These are phyloP conservation scores for Diaporthe velutina DNA, from an alignment of 2,329 filamentous ascomycete species.

Conservation along the genomic window DNA sequence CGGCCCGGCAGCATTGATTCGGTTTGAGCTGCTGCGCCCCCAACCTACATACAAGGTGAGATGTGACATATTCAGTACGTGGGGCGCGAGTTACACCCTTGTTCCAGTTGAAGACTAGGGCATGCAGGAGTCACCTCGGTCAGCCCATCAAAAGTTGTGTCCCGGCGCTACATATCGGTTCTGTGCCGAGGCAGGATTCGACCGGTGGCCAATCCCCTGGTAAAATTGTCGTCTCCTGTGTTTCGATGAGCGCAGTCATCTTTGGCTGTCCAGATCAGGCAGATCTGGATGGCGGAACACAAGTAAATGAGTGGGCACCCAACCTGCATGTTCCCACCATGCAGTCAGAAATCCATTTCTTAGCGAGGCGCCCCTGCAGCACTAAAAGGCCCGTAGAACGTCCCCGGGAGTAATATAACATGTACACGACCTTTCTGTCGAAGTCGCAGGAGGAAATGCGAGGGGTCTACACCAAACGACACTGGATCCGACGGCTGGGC, in stretches of 20 bases:
- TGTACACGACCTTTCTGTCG: too few species aligned
- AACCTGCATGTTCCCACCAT: neutral
- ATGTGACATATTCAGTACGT: neutral
- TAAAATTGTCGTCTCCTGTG: neutral
- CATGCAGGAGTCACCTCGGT: conserved; percentile 3
- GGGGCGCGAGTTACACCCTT: neutral
- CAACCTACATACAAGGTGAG: neutral
- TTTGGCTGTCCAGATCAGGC: neutral
- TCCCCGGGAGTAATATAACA: neutral
- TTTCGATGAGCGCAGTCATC: neutral
- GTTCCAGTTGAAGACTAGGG: conserved; percentile 6
- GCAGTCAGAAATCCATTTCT: neutral
- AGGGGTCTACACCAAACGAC: neutral
- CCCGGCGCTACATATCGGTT: neutral
- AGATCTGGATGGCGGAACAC: neutral
- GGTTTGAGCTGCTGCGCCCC: neutral
- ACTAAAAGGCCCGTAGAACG: neutral
- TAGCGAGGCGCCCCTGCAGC: neutral
- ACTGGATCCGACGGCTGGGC: too few species aligned
- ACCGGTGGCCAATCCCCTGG: neutral
- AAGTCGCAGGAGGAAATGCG: too few species aligned
- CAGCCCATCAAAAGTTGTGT: neutral
- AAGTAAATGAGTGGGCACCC: neutral
- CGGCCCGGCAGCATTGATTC: neutral
- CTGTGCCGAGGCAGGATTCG: neutral